Base-by-base conservation (phyloP, 495 filamentous ascomycete species). In the Bryoglossum gracile region DNA sequence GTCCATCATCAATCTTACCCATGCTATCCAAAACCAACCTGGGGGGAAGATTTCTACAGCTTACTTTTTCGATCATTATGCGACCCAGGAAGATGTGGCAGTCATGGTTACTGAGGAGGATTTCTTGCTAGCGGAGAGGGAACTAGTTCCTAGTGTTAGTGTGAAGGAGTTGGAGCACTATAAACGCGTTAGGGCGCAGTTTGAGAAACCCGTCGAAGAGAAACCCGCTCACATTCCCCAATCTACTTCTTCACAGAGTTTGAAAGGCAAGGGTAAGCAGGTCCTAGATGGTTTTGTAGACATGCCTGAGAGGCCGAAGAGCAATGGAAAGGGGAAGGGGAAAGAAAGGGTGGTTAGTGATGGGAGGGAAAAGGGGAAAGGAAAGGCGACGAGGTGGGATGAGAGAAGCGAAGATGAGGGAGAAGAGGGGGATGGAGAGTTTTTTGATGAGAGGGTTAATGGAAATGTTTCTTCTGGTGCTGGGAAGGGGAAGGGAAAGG, bases 91-190 rank as follows among this genome's bases (percentile, higher is more conserved):
- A 9, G 92, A 98, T 66, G 78, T 88, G 1, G 75, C 78, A 13
- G 89, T 97, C 56, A 80, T 82, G 68, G 92, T 98, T 14, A 84
- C 77, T 2, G 89, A 94, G 59, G 75, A 84, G 25, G 92, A 98
- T 64, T 98, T 98, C 63, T 54, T 80, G 6, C 73, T 76, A 33
- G 92, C 92, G 0, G 80, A 87, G 47, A 66, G 67, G 26, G 94
- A 98, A 63, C 75, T 98, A 35, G 81, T 96, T n/a, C 88, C 88
- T 13, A 87, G 81, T 66, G 94, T 98, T 36, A 95, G 89, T 63
- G 83, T 83, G 24, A 89, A 94, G 55, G 92, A 98, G 68, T 71
- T 98, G 2, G 80, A 83, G 50, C 94, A 98, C 61, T 98, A 97
- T 55, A 82, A 94, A 58, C 73, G 74, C 0, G 94, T 98, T 11